A percentile compares a stretch with the other conserved stretches of the same genome.
Conservation (phyloP, 768 basidiomycete species). For the Favolaschia claudopus region DNA sequence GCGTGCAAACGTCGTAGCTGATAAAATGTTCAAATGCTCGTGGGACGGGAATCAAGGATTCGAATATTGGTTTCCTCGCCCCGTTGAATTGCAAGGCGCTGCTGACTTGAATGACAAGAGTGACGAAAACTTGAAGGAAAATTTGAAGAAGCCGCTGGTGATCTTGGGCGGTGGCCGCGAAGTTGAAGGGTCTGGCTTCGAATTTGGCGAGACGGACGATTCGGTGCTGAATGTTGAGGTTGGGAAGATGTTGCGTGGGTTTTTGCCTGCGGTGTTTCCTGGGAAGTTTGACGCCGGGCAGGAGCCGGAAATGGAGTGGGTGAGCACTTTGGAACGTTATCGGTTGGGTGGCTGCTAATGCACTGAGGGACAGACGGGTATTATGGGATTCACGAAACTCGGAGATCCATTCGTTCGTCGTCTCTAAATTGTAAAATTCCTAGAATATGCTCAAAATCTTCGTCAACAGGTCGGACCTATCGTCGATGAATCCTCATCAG, state of each 20-base stretch:
- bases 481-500: too few species aligned
- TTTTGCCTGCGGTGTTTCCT: slow-evolving; percentile 66
- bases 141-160: slow-evolving; percentile 62
- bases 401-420: slow-evolving; percentile 73
- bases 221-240: slow-evolving; percentile 55
- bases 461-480: slow-evolving; percentile 36
- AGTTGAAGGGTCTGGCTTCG: slow-evolving; percentile 48
- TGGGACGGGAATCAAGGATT: slow-evolving; percentile 62
- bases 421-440: too few species aligned
- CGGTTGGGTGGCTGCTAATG: not conserved
- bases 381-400: slow-evolving; percentile 76
- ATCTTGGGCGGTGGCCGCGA: slow-evolving; percentile 79
- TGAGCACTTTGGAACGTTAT: slow-evolving; percentile 37
- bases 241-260: slow-evolving; percentile 58
- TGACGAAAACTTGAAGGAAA: too few species aligned
- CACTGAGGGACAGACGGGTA: slow-evolving; percentile 72
- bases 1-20: slow-evolving; percentile 43
- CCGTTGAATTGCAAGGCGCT: slow-evolving; percentile 34
- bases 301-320: slow-evolving; percentile 87
- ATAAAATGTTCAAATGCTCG: slow-evolving; percentile 49
- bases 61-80: slow-evolving; percentile 89
- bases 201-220: slow-evolving; percentile 66
- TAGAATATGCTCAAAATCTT: slow-evolving; percentile 82
- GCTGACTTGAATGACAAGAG: slow-evolving; percentile 28
- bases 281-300: slow-evolving; percentile 53